These are phyloP conservation scores for Chlamydomonas urium DNA, from an alignment of 139 green algal genomes.

Conservation along the genomic window DNA sequence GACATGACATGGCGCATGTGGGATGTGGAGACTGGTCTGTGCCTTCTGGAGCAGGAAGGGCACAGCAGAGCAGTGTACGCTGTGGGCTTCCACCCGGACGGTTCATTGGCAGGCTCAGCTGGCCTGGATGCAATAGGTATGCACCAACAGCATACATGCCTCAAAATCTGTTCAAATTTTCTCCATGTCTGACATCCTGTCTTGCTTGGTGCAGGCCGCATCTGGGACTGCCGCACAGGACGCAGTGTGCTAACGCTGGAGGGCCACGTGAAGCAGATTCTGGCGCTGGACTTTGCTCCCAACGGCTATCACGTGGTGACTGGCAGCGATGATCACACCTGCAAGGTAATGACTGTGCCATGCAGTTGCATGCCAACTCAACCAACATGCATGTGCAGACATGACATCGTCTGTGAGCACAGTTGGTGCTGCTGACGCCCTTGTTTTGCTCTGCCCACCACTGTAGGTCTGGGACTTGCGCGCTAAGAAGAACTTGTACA, in stretches of 20 bases:
- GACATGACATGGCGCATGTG: conserved; percentile 96
- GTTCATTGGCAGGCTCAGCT: conserved; percentile 64
- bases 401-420: no score
- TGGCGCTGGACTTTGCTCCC: conserved; percentile 81
- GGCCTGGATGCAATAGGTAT: conserved; percentile 77
- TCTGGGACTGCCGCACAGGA: conserved; percentile 93
- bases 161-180: no score
- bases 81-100: conserved; percentile 88
- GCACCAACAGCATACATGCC: no score
- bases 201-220: conserved; percentile 34
- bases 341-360: no score
- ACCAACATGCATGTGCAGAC: no score
- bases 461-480: conserved; percentile 92
- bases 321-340: conserved; percentile 79
- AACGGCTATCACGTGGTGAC: conserved; percentile 76
- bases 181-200: not conserved
- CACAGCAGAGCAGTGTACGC: conserved; percentile 89
- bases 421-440: no score
- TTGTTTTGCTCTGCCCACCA: no score
- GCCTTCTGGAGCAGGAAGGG: conserved; percentile 95
- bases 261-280: conserved; percentile 86
- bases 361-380: no score
- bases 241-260: conserved; percentile 73
- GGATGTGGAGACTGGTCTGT: conserved; percentile 77
- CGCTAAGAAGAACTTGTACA: conserved; percentile 67